Evolutionary conservation across 202 grass and related monocot species (phyloP).

Genomic region (Carex sylvatica): DNA sequence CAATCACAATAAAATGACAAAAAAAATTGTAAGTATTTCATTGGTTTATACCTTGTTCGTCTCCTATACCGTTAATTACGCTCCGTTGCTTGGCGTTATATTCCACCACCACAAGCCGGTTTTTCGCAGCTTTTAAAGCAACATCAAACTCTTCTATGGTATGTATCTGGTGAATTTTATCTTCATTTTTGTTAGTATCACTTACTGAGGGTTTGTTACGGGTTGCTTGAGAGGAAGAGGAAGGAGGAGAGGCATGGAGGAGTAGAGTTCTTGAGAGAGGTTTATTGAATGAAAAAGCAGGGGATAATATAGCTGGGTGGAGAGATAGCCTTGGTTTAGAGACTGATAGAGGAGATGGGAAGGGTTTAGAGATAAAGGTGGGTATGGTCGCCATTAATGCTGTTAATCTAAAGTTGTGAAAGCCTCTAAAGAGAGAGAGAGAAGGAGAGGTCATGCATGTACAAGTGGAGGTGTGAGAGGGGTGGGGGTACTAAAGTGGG

Average conservation of each 20-base stretch:
- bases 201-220: slow-evolving; percentile 14
- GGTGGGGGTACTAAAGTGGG: background rate
- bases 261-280: background rate
- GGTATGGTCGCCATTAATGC: slow-evolving; percentile 53
- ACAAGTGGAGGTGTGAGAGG: background rate
- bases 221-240: slow-evolving; percentile 6
- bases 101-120: slow-evolving; percentile 90
- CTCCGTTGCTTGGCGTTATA: slow-evolving; percentile 67
- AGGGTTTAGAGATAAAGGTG: slow-evolving; percentile 49
- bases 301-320: background rate
- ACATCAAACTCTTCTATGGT: slow-evolving; percentile 69
- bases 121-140: slow-evolving; percentile 54
- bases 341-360: slow-evolving; percentile 17
- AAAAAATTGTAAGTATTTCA: background rate
- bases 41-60: slow-evolving; percentile 13
- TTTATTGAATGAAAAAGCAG: background rate
- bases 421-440: background rate
- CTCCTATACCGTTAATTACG: slow-evolving; percentile 3
- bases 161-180: slow-evolving; percentile 65
- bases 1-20: background rate
- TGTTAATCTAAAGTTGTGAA: background rate
- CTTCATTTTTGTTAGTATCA: slow-evolving; percentile 11
- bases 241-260: background rate
- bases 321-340: slow-evolving; percentile 22
- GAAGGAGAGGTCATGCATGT: background rate